Percentiles rank a stretch among this genome's conserved stretches.
Evolutionary conservation across 495 filamentous ascomycete species (phyloP).

Genomic region (Daldinia decipiens): DNA sequence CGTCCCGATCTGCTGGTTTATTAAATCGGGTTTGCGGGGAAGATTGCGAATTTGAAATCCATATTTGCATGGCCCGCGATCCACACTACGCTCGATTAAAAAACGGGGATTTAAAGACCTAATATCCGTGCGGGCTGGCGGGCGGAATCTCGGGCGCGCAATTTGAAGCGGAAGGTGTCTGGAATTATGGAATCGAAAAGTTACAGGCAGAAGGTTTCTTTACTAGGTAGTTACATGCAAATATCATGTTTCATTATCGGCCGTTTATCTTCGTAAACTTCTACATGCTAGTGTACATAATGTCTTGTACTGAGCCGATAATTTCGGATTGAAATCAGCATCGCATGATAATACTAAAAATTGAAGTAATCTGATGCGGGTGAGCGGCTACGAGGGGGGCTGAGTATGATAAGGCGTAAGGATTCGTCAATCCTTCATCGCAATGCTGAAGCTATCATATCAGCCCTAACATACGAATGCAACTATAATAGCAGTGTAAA

Average conservation of each 20-base stretch:
- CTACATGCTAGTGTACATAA: slow-evolving; percentile 11
- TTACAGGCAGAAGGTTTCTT: slow-evolving; percentile 14
- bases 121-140: slow-evolving; percentile 4
- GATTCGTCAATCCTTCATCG: slow-evolving; percentile 12
- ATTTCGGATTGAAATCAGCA: slow-evolving; percentile 29
- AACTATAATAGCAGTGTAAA: background rate
- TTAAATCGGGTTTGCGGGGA: slow-evolving; percentile 42
- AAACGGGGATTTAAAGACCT: slow-evolving; percentile 1
- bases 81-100: slow-evolving; percentile 28
- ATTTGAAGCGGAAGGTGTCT: slow-evolving; percentile 45
- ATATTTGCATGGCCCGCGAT: slow-evolving; percentile 29
- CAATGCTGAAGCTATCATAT: slow-evolving; percentile 29
- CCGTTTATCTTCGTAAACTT: slow-evolving; percentile 6
- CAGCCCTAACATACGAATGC: slow-evolving; percentile 25
- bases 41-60: slow-evolving; percentile 35
- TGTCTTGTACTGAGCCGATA: slow-evolving; percentile 3
- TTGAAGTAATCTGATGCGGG: slow-evolving; percentile 23
- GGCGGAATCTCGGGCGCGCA: slow-evolving; percentile 36
- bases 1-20: slow-evolving; percentile 30
- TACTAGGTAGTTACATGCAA: slow-evolving; percentile 11
- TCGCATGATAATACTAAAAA: slow-evolving; percentile 25
- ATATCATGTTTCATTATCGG: slow-evolving; percentile 34
- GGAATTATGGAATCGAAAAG: background rate
- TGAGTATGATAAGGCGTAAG: slow-evolving; percentile 28
- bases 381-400: slow-evolving; percentile 25